Evolutionary conservation across 805 yeast genomes (phyloP).

Genomic region (Ogataea pini): DNA sequence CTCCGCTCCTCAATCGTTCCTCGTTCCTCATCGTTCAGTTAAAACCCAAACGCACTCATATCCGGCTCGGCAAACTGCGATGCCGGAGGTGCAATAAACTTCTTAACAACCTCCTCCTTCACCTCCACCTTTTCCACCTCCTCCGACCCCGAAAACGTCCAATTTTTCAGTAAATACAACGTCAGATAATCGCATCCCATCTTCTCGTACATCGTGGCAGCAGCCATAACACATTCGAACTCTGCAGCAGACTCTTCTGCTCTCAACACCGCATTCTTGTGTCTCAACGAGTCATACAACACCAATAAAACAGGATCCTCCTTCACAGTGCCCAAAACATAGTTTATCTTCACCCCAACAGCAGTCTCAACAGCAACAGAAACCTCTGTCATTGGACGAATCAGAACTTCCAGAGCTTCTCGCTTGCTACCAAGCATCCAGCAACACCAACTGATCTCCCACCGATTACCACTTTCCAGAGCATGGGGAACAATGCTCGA

Average conservation of each 20-base stretch:
- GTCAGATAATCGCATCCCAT: slow-evolving; percentile 92
- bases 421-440: slow-evolving; percentile 59
- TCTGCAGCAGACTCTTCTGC: slow-evolving; percentile 55
- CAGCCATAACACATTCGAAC: slow-evolving; percentile 59
- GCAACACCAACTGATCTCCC: slow-evolving; percentile 80
- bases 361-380: not conserved
- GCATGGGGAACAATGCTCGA: slow-evolving; percentile 57
- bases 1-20: not conserved
- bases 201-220: slow-evolving; percentile 66
- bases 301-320: slow-evolving; percentile 83
- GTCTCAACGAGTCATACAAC: slow-evolving; percentile 62
- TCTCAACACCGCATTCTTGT: slow-evolving; percentile 46
- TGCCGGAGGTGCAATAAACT: slow-evolving; percentile 46
- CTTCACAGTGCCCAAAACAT: slow-evolving; percentile 6
- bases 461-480: slow-evolving; percentile 63
- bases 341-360: not conserved
- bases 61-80: slow-evolving; percentile 68
- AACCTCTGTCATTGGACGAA: slow-evolving; percentile 50
- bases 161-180: slow-evolving; percentile 58
- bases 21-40: no score
- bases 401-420: slow-evolving; percentile 62
- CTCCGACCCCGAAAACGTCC: slow-evolving; percentile 52
- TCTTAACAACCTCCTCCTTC: slow-evolving; percentile 17
- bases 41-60: slow-evolving; percentile 61
- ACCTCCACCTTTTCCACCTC: not conserved